Conservation (phyloP, 768 basidiomycete species). For the Lactarius sanguifluus region DNA sequence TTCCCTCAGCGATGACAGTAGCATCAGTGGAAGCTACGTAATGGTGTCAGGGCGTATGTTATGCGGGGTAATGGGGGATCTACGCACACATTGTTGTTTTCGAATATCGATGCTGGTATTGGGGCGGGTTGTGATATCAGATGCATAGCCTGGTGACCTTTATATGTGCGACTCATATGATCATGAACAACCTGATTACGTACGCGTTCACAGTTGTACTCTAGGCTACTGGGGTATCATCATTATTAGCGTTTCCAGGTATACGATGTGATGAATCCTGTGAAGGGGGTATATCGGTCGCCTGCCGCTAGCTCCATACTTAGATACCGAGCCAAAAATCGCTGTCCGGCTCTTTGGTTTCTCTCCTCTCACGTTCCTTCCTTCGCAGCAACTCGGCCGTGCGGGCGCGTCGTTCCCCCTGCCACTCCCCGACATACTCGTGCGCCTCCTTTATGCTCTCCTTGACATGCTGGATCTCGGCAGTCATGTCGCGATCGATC, state of each 20-base stretch:
- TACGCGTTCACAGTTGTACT: background rate
- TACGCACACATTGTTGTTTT: constrained; percentile 24
- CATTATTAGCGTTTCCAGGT: background rate
- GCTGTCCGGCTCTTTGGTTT: constrained; percentile 16
- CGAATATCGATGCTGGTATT: background rate
- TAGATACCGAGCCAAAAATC: constrained; percentile 19
- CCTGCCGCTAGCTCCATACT: background rate
- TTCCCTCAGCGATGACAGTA: constrained; percentile 5
- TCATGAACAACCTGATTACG: background rate
- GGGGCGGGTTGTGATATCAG: background rate
- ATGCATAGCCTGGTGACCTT: constrained; percentile 4
- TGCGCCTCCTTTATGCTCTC: constrained; percentile 27
- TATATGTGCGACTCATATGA: constrained; percentile 11
- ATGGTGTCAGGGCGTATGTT: background rate
- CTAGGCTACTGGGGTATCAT: constrained; percentile 9
- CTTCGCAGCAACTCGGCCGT: constrained; percentile 10
- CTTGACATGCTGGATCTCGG: constrained; percentile 27
- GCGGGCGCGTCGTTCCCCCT: constrained; percentile 17
- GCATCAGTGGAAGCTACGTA: constrained; percentile 18
- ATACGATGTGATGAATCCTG: background rate
- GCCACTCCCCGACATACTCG: constrained; percentile 24
- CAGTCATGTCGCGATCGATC: constrained; percentile 26
- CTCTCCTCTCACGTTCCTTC: constrained; percentile 21
- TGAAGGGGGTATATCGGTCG: background rate
- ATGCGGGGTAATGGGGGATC: background rate